A percentile compares a stretch with the other conserved stretches of the same genome.
phyloP scores from a whole-genome alignment of 805 yeast species.

The Ogataea pini region DNA sequence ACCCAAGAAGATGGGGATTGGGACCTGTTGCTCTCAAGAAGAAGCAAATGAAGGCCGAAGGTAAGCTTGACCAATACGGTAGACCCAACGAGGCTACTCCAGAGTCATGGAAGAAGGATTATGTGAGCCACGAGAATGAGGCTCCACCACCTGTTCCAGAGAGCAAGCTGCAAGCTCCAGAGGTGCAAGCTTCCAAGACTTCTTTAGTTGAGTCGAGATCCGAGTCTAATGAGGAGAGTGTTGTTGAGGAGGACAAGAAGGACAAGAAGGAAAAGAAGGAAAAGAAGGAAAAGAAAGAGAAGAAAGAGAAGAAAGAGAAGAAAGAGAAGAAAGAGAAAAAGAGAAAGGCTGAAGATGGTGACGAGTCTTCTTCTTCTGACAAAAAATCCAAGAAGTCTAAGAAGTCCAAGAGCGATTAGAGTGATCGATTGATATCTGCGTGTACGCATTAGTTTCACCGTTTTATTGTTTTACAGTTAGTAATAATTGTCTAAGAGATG shows the following conservation, averaged over 20 bases:
- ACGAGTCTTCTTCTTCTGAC: slow-evolving; percentile 12
- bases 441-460: slow-evolving; percentile 9
- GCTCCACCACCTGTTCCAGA: slow-evolving; percentile 62
- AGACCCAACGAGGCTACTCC: slow-evolving; percentile 94
- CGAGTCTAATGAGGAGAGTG: slow-evolving; percentile 29
- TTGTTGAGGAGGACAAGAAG: slow-evolving; percentile 55
- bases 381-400: slow-evolving; percentile 29
- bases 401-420: slow-evolving; percentile 25
- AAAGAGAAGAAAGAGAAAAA: slow-evolving; percentile 29
- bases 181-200: slow-evolving; percentile 47
- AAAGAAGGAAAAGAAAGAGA: slow-evolving; percentile 52
- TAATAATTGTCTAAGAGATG: background rate
- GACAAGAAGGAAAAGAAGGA: slow-evolving; percentile 57
- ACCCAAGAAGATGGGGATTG: slow-evolving; percentile 99
- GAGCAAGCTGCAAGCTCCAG: slow-evolving; percentile 44
- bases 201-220: slow-evolving; percentile 40
- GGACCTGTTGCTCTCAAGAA: slow-evolving; percentile 99
- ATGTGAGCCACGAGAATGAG: slow-evolving; percentile 68
- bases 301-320: slow-evolving; percentile 40
- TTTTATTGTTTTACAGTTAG: slow-evolving; percentile 8
- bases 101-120: slow-evolving; percentile 82
- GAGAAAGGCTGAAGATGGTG: slow-evolving; percentile 17
- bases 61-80: slow-evolving; percentile 95
- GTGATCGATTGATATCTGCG: slow-evolving; percentile 2
- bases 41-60: slow-evolving; percentile 96